These are phyloP conservation scores for Larix sibirica DNA, from an alignment of 83 land plant genomes.

Conservation along the genomic window DNA sequence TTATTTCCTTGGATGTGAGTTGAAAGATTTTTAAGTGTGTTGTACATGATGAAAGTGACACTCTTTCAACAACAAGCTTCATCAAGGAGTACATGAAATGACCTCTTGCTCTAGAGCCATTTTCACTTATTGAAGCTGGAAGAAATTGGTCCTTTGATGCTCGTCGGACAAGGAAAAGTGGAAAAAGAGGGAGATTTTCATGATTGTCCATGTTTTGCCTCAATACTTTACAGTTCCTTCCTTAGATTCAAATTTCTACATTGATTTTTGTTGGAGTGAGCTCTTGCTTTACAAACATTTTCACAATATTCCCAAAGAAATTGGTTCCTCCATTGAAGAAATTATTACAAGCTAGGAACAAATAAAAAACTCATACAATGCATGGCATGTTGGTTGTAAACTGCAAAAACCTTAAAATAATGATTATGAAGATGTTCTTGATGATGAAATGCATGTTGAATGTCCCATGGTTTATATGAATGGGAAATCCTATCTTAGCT, in stretches of 20 bases:
- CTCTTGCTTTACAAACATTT: background rate
- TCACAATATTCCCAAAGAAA: background rate
- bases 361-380: background rate
- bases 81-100: background rate
- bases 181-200: background rate
- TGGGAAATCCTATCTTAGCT: background rate
- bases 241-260: background rate
- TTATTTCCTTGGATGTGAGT: background rate
- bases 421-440: background rate
- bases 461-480: background rate
- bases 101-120: background rate
- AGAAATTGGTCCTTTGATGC: background rate
- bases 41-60: too few relatives aligned
- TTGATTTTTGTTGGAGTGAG: background rate
- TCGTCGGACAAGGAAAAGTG: background rate
- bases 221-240: background rate
- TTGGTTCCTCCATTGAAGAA: background rate
- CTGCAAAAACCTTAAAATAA: background rate
- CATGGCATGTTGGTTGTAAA: background rate
- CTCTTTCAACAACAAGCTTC: background rate
- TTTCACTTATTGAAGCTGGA: background rate
- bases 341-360: background rate
- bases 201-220: background rate
- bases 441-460: too few relatives aligned
- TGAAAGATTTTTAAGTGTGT: too few relatives aligned